phyloP scores from a whole-genome alignment of 352 stramenopile genomes.

The Blastocystis sp. region DNA sequence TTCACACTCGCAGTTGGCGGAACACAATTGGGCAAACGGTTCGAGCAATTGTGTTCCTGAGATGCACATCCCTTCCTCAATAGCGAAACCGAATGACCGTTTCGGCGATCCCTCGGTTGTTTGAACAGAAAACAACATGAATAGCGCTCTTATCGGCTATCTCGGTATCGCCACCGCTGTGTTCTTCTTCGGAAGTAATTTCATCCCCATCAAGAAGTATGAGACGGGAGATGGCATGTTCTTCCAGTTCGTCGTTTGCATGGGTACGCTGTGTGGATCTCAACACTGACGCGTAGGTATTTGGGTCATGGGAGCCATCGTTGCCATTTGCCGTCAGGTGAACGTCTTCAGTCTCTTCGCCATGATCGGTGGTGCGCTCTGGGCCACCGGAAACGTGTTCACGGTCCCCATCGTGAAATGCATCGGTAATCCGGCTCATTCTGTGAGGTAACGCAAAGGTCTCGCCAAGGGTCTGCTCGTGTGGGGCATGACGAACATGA shows the following conservation, averaged over 20 bases:
- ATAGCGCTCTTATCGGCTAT: slow-evolving; percentile 56
- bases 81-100: neutral
- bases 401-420: slow-evolving; percentile 71
- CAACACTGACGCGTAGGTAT: slow-evolving; percentile 26
- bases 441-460: neutral
- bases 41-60: neutral
- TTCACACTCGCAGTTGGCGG: neutral
- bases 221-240: slow-evolving; percentile 71
- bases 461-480: slow-evolving; percentile 69
- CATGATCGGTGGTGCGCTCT: slow-evolving; percentile 70
- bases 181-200: slow-evolving; percentile 71
- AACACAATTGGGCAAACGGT: slow-evolving; percentile 30
- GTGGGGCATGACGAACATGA: slow-evolving; percentile 71
- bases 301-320: slow-evolving; percentile 69
- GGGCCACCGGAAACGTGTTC: slow-evolving; percentile 70
- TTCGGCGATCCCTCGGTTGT: neutral
- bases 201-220: slow-evolving; percentile 71
- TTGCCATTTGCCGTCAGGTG: slow-evolving; percentile 64
- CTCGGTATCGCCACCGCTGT: slow-evolving; percentile 68
- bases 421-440: slow-evolving; percentile 37
- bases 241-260: slow-evolving; percentile 70
- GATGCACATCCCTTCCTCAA: neutral
- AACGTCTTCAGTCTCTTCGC: slow-evolving; percentile 70
- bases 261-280: slow-evolving; percentile 12
- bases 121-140: slow-evolving; percentile 20